These are phyloP conservation scores for Lachnellula subtilissima DNA, from an alignment of 2,329 filamentous ascomycete genomes.

Conservation along the genomic window DNA sequence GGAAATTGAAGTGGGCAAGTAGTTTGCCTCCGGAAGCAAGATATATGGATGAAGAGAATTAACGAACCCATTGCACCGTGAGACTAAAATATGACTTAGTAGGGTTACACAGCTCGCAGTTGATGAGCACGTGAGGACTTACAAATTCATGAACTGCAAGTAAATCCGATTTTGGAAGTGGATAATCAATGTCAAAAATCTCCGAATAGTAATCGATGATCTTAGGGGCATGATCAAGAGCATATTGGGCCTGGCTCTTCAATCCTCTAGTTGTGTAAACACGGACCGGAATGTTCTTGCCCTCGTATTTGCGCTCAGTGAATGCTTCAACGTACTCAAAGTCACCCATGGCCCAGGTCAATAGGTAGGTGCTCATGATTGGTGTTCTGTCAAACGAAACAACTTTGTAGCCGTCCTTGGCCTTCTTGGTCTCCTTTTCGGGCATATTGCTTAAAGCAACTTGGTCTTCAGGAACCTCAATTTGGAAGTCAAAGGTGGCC, in stretches of 20 bases:
- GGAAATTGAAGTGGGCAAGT: not conserved
- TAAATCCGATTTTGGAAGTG: slow-evolving; percentile 85
- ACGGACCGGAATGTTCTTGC: slow-evolving; percentile 83
- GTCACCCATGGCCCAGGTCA: slow-evolving; percentile 93
- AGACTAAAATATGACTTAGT: slow-evolving; percentile 40
- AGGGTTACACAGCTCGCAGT: not conserved
- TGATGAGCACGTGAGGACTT: slow-evolving; percentile 29
- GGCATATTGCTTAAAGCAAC: slow-evolving; percentile 95
- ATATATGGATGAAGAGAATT: not conserved
- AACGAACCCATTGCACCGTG: slow-evolving; percentile 60
- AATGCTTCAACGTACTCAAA: slow-evolving; percentile 95
- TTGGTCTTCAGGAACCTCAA: slow-evolving; percentile 85
- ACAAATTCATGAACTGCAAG: slow-evolving; percentile 90
- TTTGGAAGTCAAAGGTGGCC: slow-evolving; percentile 88
- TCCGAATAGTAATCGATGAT: slow-evolving; percentile 97
- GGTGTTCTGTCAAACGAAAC: slow-evolving; percentile 81
- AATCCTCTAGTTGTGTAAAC: slow-evolving; percentile 96
- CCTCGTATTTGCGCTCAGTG: slow-evolving; percentile 85
- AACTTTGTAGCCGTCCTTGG: slow-evolving; percentile 60
- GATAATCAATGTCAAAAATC: slow-evolving; percentile 89
- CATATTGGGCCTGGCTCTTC: slow-evolving; percentile 85
- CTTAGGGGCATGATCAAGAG: slow-evolving; percentile 84
- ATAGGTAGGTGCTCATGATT: slow-evolving; percentile 85
- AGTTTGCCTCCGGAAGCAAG: not conserved
- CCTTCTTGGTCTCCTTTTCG: slow-evolving; percentile 62